Evolutionary conservation across 805 yeast species (phyloP).

Genomic region (Sugiyamaella lignohabitans): DNA sequence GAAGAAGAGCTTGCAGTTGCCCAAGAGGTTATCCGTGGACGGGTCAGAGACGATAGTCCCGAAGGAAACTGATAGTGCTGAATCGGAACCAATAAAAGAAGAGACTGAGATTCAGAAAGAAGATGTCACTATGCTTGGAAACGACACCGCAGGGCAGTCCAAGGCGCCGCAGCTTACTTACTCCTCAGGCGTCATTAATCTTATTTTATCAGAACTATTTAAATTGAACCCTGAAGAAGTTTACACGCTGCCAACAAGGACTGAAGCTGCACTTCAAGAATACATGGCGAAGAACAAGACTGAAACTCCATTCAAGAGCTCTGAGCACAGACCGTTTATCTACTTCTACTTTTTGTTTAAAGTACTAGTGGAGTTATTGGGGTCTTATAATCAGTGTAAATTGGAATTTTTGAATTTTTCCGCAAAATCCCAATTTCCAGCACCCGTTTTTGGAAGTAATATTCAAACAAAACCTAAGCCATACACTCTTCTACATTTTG

Average conservation of each 20-base stretch:
- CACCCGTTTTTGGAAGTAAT: conserved; percentile 12
- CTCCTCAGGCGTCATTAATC: not conserved
- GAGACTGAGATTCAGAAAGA: not conserved
- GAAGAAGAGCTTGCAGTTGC: conserved; percentile 10
- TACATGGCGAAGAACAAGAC: conserved; percentile 2
- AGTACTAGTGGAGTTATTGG: conserved; percentile 59
- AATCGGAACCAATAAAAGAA: not conserved
- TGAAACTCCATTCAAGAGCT: conserved; percentile 19
- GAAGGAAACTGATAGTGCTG: not conserved
- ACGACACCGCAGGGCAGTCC: not conserved
- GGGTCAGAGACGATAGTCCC: too few relatives aligned
- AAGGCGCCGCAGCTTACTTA: not conserved
- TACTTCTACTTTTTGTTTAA: conserved; percentile 66
- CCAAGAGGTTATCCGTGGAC: too few relatives aligned
- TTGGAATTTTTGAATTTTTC: conserved; percentile 76
- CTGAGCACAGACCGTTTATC: conserved; percentile 48
- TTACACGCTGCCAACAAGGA: conserved; percentile 28
- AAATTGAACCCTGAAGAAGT: conserved; percentile 34
- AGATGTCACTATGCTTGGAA: conserved; percentile 6
- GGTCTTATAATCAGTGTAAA: conserved; percentile 75
- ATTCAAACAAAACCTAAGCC: conserved; percentile 49
- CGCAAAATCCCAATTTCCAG: conserved; percentile 39
- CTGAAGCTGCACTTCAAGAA: conserved; percentile 18
- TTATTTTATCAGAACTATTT: conserved; percentile 49
- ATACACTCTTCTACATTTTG: conserved; percentile 67